Evolutionary conservation across 2,329 filamentous ascomycete species (phyloP).

Genomic region (Furcasterigmium sp.): DNA sequence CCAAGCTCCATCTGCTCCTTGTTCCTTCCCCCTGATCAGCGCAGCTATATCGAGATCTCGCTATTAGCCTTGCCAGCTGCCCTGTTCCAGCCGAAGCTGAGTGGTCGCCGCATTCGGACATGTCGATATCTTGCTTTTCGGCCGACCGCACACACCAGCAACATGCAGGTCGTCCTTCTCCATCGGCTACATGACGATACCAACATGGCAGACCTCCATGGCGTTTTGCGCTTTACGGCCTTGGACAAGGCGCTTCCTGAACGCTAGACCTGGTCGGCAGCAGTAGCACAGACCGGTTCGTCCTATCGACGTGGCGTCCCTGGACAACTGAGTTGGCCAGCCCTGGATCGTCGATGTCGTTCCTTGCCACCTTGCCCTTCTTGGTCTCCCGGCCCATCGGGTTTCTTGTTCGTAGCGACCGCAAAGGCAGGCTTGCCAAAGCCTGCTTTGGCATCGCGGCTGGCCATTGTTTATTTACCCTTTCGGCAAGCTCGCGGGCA

Average conservation of each 20-base stretch:
- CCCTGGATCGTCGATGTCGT: too few species aligned
- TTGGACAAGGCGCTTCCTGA: too few species aligned
- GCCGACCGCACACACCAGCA: conserved; percentile 3
- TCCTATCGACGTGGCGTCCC: too few species aligned
- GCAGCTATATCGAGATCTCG: background rate
- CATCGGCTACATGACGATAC: background rate
- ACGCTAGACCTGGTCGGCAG: conserved; percentile 1
- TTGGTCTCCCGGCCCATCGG: too few species aligned
- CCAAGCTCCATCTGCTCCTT: background rate
- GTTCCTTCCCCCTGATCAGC: background rate
- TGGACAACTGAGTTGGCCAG: too few species aligned
- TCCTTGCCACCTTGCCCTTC: too few species aligned
- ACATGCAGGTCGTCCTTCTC: background rate
- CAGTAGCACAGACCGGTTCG: background rate
- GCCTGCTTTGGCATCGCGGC: background rate
- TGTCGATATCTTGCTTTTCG: background rate
- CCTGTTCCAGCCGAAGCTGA: conserved; percentile 2
- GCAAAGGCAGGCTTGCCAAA: too few species aligned
- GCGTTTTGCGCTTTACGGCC: too few species aligned
- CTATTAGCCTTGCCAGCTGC: background rate
- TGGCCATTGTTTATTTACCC: background rate
- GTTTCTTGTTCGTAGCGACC: too few species aligned
- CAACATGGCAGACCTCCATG: conserved; percentile 6
- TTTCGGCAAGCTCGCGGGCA: background rate
- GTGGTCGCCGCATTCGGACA: background rate